Evolutionary conservation across 768 basidiomycete genomes (phyloP).

Genomic region (Amanita phalloides): DNA sequence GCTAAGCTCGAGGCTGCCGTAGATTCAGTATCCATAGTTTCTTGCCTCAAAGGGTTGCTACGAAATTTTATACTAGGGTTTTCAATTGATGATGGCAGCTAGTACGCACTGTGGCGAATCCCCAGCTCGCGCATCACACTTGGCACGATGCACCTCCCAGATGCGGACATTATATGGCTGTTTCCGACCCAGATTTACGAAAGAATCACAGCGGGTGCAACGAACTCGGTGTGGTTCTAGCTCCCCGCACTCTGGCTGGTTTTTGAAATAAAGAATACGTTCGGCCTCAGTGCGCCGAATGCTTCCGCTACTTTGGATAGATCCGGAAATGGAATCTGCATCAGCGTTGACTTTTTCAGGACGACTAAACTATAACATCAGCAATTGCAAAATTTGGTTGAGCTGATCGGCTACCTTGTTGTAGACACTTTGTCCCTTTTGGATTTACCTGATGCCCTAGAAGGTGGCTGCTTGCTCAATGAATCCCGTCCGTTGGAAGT

Average conservation of each 20-base stretch:
- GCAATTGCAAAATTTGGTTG: neutral
- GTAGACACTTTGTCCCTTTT: neutral
- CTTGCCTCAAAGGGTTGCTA: conserved; percentile 1
- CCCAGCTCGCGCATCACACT: conserved; percentile 35
- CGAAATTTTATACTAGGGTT: conserved; percentile 1
- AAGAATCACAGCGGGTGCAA: conserved; percentile 47
- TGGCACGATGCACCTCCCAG: conserved; percentile 50
- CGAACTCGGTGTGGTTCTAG: conserved; percentile 48
- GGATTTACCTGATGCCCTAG: neutral
- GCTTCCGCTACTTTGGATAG: conserved; percentile 26
- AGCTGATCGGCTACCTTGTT: neutral
- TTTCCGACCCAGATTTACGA: conserved; percentile 44
- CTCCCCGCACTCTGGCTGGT: conserved; percentile 45
- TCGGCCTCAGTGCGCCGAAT: conserved; percentile 52
- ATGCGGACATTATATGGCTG: conserved; percentile 46
- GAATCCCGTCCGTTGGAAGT: neutral
- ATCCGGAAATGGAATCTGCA: conserved; percentile 50
- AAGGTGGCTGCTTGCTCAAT: neutral
- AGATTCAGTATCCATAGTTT: conserved; percentile 15
- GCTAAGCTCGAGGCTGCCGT: conserved; percentile 17
- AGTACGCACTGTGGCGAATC: conserved; percentile 17
- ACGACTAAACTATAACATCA: conserved; percentile 12
- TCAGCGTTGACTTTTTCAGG: conserved; percentile 15
- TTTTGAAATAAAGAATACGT: conserved; percentile 52
- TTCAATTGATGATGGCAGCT: neutral